These are phyloP conservation scores for Picochlorum sp. DNA, from an alignment of 139 green algal species.

Conservation along the genomic window DNA sequence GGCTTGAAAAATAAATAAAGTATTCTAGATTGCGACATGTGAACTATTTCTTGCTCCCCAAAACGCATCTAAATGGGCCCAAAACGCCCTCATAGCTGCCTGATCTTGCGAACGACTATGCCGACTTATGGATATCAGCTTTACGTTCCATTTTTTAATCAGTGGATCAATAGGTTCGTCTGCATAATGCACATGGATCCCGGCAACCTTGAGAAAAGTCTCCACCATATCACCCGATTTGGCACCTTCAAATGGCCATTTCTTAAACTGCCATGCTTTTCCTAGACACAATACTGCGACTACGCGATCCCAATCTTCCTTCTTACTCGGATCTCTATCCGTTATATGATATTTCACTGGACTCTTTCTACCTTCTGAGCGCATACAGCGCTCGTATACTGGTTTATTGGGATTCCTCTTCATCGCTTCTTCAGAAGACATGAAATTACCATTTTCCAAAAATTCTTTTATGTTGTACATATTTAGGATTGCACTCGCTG, in stretches of 20 bases:
- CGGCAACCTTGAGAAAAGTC: slow-evolving; percentile 20
- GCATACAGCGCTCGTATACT: not conserved
- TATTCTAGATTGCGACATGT: not conserved
- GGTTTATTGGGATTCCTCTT: not conserved
- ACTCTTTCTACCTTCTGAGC: not conserved
- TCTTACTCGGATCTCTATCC: slow-evolving; percentile 21
- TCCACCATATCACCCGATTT: slow-evolving; percentile 28
- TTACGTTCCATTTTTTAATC: slow-evolving; percentile 40
- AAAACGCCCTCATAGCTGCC: not conserved
- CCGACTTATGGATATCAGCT: slow-evolving; percentile 19
- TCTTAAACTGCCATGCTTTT: slow-evolving; percentile 64
- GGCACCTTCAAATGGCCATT: slow-evolving; percentile 49
- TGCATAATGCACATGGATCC: slow-evolving; percentile 30
- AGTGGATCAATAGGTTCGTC: slow-evolving; percentile 20
- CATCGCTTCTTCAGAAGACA: slow-evolving; percentile 13
- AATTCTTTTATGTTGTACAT: slow-evolving; percentile 49
- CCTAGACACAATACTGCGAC: slow-evolving; percentile 56
- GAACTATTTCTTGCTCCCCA: not conserved
- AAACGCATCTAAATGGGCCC: slow-evolving; percentile 9
- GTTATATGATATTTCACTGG: slow-evolving; percentile 33
- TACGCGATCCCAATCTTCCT: slow-evolving; percentile 45
- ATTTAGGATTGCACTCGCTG: slow-evolving; percentile 38
- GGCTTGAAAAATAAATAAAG: not conserved
- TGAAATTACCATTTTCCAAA: slow-evolving; percentile 40
- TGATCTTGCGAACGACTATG: slow-evolving; percentile 19